Evolutionary conservation across 768 basidiomycete species (phyloP), one percentile per base, ranked within the genome.

Genomic region (Suillus subluteus): DNA sequence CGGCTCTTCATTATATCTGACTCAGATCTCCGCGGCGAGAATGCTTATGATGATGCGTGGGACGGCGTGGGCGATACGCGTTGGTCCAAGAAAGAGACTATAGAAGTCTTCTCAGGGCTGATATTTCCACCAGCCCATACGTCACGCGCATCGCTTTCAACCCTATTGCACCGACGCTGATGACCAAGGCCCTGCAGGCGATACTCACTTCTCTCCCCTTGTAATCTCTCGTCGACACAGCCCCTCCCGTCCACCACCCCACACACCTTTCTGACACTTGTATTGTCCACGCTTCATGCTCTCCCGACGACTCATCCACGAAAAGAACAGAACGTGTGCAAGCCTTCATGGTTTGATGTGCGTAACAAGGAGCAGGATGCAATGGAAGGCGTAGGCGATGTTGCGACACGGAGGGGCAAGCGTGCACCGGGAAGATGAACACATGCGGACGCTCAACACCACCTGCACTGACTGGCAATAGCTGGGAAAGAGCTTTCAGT

Each of bases 61-160:
- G 83, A 87, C 68, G 73, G 82, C 68, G 70, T 83, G 46, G 78
- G 77, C 11, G 79, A 82, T 58, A 66, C 73, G 18, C 77, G 82
- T 12, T 84, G 88, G 76, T 79, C 81, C 8, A 86, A 84, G 58
- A 84, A 82, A 41, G 81, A 88, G 3, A 84, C 86, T 3, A 70
- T 92, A 55, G 89, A 50, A 88, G 81, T 58, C 88, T 95, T 1
- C 72, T 98, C 6, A 88, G 95, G 0, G 83, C 85, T 35, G 87
- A 88, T 15, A 77, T 98, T 6, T 74, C 93, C 35, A 77, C 82
- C n/a, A 87, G 90, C 6, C 89, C 90, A 1, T 92, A 87, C 71
- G 91, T 94, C 63, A 88, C 87, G n/a, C 86, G 91, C 69, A 90
- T 98, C 64, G 82, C 82, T 54, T 98, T 98, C 79, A 95, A 98